phyloP scores from a whole-genome alignment of 352 stramenopile species.

The Phytophthora palmivora region DNA sequence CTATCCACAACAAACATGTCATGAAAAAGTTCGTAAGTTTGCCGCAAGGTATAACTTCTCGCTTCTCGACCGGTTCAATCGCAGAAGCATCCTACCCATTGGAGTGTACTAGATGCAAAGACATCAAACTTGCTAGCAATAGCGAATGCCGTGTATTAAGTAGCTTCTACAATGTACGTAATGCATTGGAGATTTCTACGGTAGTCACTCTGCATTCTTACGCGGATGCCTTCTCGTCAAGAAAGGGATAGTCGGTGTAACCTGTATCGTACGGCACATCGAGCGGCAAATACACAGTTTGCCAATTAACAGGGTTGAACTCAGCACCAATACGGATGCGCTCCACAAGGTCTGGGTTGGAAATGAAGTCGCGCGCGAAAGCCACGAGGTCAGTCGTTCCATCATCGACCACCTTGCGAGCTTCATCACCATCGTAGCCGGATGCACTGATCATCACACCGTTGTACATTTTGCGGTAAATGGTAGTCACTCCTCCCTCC shows the following conservation, averaged over 20 bases:
- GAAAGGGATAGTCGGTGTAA: conserved; percentile 55
- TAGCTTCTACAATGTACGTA: no score
- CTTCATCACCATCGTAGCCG: conserved; percentile 48
- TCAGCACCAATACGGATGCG: conserved; percentile 41
- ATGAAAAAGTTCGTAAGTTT: conserved; percentile 37
- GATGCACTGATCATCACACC: conserved; percentile 57
- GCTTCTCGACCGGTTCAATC: conserved; percentile 29
- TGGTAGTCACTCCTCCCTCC: conserved; percentile 47
- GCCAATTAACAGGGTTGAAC: conserved; percentile 42
- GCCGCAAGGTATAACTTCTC: conserved; percentile 41
- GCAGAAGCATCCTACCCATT: neutral
- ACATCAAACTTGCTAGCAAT: no score
- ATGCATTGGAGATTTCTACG: neutral
- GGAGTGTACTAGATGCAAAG: conserved; percentile 10
- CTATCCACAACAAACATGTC: conserved; percentile 35
- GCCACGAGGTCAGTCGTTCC: conserved; percentile 55
- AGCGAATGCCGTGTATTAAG: no score
- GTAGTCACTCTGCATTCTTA: neutral
- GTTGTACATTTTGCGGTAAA: conserved; percentile 57
- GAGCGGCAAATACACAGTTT: conserved; percentile 41
- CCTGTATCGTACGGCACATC: conserved; percentile 32
- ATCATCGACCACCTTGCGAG: conserved; percentile 40
- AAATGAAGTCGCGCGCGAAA: conserved; percentile 69
- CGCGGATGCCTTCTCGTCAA: conserved; percentile 15
- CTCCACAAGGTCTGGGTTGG: conserved; percentile 68